Base-by-base conservation (phyloP, 306 rosid genomes). In the Geum urbanum region DNA sequence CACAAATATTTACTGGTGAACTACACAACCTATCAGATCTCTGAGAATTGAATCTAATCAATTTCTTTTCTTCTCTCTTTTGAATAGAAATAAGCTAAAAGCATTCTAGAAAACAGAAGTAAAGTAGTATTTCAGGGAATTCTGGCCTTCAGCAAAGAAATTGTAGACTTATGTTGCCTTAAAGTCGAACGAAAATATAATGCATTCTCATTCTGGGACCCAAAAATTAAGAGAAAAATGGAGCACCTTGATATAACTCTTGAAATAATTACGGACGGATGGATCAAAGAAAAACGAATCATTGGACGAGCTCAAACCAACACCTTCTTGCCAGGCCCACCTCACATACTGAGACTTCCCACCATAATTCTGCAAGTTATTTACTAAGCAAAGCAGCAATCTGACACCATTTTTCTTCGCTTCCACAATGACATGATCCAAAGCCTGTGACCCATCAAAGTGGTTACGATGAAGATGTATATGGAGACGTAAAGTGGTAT, bases 291-390 rank as follows among this genome's bases (percentile, higher is more conserved):
- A 94, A 92, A 94, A 94, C 66, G 99, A 94, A 84, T 94, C 99
- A 58, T 94, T 91, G 39, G 97, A 94, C 0, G 97, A 80, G 55
- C 99, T 91, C 80, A 94, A 71, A 58, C 96, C 96, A 47, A 88
- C 83, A 49, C 99, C 99, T 70, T 94, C 99, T 74, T 88, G 86
- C 99, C 97, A 94, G 48, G 99, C 99, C 99, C 99, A 94, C 77
- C 91, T 86, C 47, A 94, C 99, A 72, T 94, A 94, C 79, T 87
- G 92, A 80, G 91, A 83, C 90, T 94, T 94, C 81, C 99, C 99
- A 58, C 99, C 99, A 73, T 80, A 94, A 45, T 96, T 89, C 71
- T 88, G 89, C 87, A 94, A 84, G 82, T 94, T 91, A 78, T 94
- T 87, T 41, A 94, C 99, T 70, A 94, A 80, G 89, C 96, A 66